A percentile compares a stretch with the other conserved stretches of the same genome.
Conservation (phyloP, 352 stramenopile genomes). For the Globisporangium uncinulatum region DNA sequence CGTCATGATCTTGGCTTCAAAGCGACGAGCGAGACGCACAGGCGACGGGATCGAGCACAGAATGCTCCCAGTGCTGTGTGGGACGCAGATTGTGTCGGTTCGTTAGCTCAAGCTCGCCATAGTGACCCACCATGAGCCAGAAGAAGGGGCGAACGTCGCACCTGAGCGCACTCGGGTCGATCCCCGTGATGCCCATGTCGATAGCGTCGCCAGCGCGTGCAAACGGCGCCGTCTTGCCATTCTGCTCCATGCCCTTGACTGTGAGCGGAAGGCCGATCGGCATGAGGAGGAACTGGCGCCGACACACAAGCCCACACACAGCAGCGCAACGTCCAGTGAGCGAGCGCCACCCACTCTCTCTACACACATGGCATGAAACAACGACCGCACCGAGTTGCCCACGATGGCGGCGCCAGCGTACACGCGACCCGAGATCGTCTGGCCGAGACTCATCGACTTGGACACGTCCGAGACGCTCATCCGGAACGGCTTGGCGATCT, state of each 20-base stretch:
- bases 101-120: neutral
- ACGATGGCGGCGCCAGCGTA: constrained; percentile 65
- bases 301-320: neutral
- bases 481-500: constrained; percentile 81
- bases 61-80: constrained; percentile 64
- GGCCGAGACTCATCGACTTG: constrained; percentile 78
- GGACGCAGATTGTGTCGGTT: too few species aligned
- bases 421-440: constrained; percentile 82
- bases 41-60: constrained; percentile 78
- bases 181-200: constrained; percentile 70
- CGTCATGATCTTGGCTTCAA: constrained; percentile 89
- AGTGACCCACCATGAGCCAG: neutral
- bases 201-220: constrained; percentile 73
- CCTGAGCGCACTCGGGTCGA: constrained; percentile 66
- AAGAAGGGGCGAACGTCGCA: constrained; percentile 10
- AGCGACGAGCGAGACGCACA: constrained; percentile 61
- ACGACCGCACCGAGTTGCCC: constrained; percentile 53
- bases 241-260: constrained; percentile 76
- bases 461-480: constrained; percentile 84
- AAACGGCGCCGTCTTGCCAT: constrained; percentile 50
- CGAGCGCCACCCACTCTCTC: too few species aligned
- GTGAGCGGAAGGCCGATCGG: constrained; percentile 44
- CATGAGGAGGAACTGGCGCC: constrained; percentile 52
- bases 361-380: too few species aligned
- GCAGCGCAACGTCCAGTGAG: neutral